phyloP scores from a whole-genome alignment of 163 green algal genomes.

The Scenedesmus sp. region DNA sequence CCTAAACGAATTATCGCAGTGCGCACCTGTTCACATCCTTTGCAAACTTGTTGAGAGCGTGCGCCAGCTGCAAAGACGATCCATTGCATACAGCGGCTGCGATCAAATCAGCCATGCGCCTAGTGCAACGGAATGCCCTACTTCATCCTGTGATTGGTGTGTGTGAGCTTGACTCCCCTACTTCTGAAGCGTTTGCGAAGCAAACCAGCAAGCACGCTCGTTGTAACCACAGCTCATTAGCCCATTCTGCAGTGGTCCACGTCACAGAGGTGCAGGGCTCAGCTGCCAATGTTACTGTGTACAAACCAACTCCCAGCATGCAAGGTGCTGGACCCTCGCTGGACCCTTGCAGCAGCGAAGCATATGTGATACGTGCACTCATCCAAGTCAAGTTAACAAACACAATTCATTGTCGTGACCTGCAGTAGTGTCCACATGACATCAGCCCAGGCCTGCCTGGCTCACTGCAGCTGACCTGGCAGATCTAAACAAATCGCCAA shows the following conservation, averaged over 20 bases:
- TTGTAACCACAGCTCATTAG: background rate
- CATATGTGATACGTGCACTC: too few relatives aligned
- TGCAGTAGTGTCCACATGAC: too few relatives aligned
- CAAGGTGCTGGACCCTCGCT: background rate
- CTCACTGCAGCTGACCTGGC: too few relatives aligned
- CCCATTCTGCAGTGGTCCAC: background rate
- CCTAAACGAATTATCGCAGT: background rate
- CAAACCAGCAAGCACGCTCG: background rate
- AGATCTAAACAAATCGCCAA: too few relatives aligned
- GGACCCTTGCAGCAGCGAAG: too few relatives aligned
- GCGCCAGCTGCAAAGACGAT: slow-evolving; percentile 5
- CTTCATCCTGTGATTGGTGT: background rate
- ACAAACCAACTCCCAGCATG: background rate
- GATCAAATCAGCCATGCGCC: slow-evolving; percentile 39
- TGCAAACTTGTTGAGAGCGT: slow-evolving; percentile 11
- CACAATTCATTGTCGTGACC: too few relatives aligned
- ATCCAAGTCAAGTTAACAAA: too few relatives aligned
- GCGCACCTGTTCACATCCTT: slow-evolving; percentile 56
- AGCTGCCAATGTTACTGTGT: background rate
- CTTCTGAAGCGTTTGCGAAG: background rate
- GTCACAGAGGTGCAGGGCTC: background rate
- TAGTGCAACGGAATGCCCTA: background rate
- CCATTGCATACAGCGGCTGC: slow-evolving; percentile 23
- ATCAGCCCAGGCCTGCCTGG: too few relatives aligned
- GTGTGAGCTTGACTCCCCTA: background rate